Evolutionary conservation across 1,139 yeast species (phyloP).

Genomic region (Lodderomyces beijingensis): DNA sequence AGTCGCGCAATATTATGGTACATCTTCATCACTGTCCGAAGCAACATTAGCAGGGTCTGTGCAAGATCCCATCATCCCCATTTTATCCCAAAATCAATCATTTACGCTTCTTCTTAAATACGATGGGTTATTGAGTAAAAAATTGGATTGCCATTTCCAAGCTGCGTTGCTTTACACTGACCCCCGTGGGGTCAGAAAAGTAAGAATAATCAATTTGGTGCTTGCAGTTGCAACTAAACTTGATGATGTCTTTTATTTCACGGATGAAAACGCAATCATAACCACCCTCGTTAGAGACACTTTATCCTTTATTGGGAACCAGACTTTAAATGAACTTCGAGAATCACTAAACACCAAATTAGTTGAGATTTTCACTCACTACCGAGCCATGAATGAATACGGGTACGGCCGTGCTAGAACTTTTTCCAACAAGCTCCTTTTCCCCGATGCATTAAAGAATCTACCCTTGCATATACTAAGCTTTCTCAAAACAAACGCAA

Average conservation of each 20-base stretch:
- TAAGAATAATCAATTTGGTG: constrained; percentile 78
- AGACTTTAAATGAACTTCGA: constrained; percentile 60
- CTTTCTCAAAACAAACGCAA: constrained; percentile 62
- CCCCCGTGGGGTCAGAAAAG: constrained; percentile 68
- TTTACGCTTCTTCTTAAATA: constrained; percentile 69
- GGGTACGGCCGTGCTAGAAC: constrained; percentile 45
- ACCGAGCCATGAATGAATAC: constrained; percentile 54
- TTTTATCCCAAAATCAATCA: constrained; percentile 60
- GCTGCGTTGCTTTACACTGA: constrained; percentile 86
- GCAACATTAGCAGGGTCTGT: constrained; percentile 26
- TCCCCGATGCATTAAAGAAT: constrained; percentile 79
- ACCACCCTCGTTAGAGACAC: constrained; percentile 74
- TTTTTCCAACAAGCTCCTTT: constrained; percentile 61
- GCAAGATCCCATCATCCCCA: constrained; percentile 69
- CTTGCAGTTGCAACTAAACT: constrained; percentile 76
- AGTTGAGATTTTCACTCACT: constrained; percentile 72
- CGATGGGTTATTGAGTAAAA: constrained; percentile 71
- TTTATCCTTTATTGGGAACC: constrained; percentile 54
- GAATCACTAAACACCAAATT: constrained; percentile 60
- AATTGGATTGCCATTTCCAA: constrained; percentile 84
- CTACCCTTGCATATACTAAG: constrained; percentile 67
- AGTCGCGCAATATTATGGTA: constrained; percentile 72
- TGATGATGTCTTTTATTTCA: constrained; percentile 70
- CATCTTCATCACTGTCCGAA: constrained; percentile 28
- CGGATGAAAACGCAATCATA: constrained; percentile 78